Evolutionary conservation across 345 rosid genomes (phyloP).

Genomic region (Eucalyptus urophylla): DNA sequence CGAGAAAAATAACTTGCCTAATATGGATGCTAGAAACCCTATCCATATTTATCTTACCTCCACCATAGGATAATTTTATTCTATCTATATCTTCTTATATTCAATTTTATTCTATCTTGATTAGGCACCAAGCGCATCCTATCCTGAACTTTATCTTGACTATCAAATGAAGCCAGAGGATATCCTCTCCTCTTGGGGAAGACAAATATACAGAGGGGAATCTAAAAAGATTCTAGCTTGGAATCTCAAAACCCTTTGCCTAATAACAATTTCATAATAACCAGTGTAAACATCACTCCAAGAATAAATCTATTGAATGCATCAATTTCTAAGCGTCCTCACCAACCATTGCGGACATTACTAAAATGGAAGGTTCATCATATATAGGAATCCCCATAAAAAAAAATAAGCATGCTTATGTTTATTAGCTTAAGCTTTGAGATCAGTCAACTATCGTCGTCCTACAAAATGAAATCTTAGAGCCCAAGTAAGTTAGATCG

Average conservation of each 20-base stretch:
- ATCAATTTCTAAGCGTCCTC: not conserved
- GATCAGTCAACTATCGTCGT: not conserved
- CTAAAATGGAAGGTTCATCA: not conserved
- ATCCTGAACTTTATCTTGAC: too few relatives aligned
- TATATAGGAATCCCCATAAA: not conserved
- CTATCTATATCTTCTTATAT: rapidly evolving
- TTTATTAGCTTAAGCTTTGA: not conserved
- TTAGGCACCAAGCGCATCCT: too few relatives aligned
- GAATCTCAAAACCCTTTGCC: not conserved
- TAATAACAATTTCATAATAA: not conserved
- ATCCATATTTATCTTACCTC: rapidly evolving
- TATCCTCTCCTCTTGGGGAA: too few relatives aligned
- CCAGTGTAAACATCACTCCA: not conserved
- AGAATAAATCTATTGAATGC: rapidly evolving
- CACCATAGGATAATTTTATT: rapidly evolving
- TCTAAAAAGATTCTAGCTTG: not conserved
- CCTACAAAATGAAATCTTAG: not conserved
- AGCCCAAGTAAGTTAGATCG: not conserved
- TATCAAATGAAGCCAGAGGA: too few relatives aligned
- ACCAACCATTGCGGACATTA: not conserved
- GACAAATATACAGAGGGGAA: too few relatives aligned
- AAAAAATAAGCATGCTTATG: not conserved
- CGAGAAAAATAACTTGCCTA: too few relatives aligned
- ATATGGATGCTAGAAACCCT: rapidly evolving
- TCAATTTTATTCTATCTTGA: rapidly evolving